These are phyloP conservation scores for Penicillium italicum DNA, from an alignment of 2,329 filamentous ascomycete species.

Conservation along the genomic window DNA sequence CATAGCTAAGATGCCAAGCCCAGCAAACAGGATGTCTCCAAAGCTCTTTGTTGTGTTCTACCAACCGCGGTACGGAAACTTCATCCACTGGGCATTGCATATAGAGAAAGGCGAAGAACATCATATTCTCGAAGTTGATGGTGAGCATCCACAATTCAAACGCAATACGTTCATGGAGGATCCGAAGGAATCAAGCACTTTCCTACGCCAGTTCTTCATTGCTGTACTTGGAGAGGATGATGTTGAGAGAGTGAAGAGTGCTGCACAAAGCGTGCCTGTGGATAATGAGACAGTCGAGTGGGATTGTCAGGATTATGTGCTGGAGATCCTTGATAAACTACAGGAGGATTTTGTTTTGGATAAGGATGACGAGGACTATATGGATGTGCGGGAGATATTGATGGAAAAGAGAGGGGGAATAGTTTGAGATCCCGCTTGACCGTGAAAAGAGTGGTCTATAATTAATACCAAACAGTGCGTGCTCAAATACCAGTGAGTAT, in stretches of 20 bases:
- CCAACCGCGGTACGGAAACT: neutral
- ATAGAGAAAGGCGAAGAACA: neutral
- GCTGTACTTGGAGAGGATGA: neutral
- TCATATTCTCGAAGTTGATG: neutral
- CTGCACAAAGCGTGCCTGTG: neutral
- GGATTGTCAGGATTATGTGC: conserved; percentile 10
- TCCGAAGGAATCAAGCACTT: neutral
- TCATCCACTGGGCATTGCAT: neutral
- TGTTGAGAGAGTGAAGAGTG: neutral
- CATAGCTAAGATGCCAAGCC: neutral
- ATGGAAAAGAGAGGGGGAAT: neutral
- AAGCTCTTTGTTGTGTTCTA: conserved; percentile 1
- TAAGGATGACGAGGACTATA: conserved; percentile 4
- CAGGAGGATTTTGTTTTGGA: neutral
- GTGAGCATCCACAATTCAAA: neutral
- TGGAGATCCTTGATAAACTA: conserved; percentile 5
- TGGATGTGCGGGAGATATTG: neutral
- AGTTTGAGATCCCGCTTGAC: too few relatives aligned
- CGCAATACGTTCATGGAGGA: neutral
- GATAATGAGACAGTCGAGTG: conserved; percentile 4
- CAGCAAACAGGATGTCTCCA: neutral
- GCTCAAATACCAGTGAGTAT: neutral
- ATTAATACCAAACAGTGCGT: too few relatives aligned
- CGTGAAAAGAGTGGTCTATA: too few relatives aligned
- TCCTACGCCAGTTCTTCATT: neutral